Evolutionary conservation across 1,284 basidiomycete genomes (phyloP).

Genomic region (Trichosporon coremiiforme): DNA sequence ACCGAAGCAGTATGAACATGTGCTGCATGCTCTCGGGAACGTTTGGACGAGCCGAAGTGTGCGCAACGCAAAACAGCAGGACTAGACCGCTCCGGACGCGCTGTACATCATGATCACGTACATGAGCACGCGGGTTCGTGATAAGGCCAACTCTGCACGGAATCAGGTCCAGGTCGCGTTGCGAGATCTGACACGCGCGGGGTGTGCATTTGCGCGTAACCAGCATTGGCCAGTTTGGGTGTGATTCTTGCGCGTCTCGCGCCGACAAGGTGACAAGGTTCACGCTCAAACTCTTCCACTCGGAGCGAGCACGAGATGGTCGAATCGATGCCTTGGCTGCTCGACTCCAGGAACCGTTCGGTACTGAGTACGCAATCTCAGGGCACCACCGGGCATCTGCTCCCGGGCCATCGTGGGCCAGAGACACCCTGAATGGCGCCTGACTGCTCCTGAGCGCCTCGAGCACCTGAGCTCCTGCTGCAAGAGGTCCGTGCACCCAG

Average conservation of each 20-base stretch:
- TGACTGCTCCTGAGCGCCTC: background rate
- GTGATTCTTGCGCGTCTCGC: background rate
- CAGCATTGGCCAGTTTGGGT: background rate
- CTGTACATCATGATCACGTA: background rate
- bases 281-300: constrained; percentile 2
- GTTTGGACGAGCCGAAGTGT: background rate
- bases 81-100: background rate
- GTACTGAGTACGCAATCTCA: background rate
- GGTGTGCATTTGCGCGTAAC: background rate
- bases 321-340: background rate
- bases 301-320: background rate
- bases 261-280: background rate
- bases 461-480: constrained; percentile 3
- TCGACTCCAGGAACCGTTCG: no score
- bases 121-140: background rate
- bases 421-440: background rate
- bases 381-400: background rate
- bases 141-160: constrained; percentile 1
- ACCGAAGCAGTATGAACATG: background rate
- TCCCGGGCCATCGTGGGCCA: background rate
- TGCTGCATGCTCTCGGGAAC: background rate
- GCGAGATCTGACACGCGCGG: background rate
- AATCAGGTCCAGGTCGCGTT: background rate
- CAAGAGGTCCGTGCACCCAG: background rate
- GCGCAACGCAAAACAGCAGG: background rate